phyloP scores from a whole-genome alignment of 2,329 filamentous ascomycete species.

The Didymella lethalis region DNA sequence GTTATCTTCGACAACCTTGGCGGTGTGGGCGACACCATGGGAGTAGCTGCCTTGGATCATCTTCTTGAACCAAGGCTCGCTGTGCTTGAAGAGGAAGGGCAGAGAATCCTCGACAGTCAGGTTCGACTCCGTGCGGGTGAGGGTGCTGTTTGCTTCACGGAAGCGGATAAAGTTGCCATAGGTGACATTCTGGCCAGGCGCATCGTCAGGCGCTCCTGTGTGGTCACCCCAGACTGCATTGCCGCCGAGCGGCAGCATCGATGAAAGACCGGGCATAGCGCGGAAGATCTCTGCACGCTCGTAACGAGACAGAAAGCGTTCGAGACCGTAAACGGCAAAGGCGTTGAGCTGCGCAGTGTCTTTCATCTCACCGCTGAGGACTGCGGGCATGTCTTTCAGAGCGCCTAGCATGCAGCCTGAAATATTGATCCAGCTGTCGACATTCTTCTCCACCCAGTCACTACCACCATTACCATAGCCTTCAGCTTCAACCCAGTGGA shows the following conservation, averaged over 20 bases:
- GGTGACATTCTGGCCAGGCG: slow-evolving; percentile 72
- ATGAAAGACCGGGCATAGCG: slow-evolving; percentile 94
- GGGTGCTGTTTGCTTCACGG: slow-evolving; percentile 65
- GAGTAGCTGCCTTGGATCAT: slow-evolving; percentile 81
- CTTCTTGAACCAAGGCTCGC: slow-evolving; percentile 84
- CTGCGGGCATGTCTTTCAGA: slow-evolving; percentile 85
- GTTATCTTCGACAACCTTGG: slow-evolving; percentile 76
- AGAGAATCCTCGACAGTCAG: slow-evolving; percentile 82
- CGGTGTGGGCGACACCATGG: slow-evolving; percentile 83
- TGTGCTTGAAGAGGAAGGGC: slow-evolving; percentile 77
- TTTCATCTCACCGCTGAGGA: slow-evolving; percentile 96
- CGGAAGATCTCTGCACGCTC: slow-evolving; percentile 94
- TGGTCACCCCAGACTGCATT: slow-evolving; percentile 93
- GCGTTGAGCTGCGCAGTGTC: slow-evolving; percentile 96
- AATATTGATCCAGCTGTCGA: slow-evolving; percentile 98
- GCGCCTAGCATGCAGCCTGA: slow-evolving; percentile 97
- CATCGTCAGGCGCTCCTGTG: slow-evolving; percentile 87
- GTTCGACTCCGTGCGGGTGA: slow-evolving; percentile 64
- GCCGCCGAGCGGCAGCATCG: slow-evolving; percentile 95
- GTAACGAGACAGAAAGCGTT: slow-evolving; percentile 90
- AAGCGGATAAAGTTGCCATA: slow-evolving; percentile 90
- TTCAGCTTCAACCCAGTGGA: slow-evolving; percentile 81
- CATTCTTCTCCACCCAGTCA: slow-evolving; percentile 86
- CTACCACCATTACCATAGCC: slow-evolving; percentile 81
- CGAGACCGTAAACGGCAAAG: slow-evolving; percentile 94